These are phyloP conservation scores for Pestalotiopsis sp. DNA, from an alignment of 2,329 filamentous ascomycete genomes.

Conservation along the genomic window DNA sequence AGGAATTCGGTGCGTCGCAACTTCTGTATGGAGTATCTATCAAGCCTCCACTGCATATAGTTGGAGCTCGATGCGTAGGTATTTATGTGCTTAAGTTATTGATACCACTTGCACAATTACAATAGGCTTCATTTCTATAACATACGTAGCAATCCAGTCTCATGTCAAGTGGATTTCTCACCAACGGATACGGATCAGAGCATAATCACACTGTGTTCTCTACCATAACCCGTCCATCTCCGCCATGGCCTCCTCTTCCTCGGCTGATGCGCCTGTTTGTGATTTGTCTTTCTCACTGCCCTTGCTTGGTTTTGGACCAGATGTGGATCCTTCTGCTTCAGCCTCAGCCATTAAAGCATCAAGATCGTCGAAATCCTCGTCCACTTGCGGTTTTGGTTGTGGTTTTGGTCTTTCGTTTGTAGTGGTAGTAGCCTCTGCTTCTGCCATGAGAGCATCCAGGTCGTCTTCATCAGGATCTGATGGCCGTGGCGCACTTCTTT, in stretches of 20 bases:
- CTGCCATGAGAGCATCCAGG: conserved; percentile 46
- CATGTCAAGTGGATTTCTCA: background rate
- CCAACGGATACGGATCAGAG: background rate
- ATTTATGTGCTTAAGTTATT: too few relatives aligned
- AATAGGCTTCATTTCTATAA: too few relatives aligned
- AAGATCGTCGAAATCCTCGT: conserved; percentile 37
- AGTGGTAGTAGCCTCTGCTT: conserved; percentile 32
- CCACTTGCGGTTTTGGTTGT: background rate
- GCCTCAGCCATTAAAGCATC: conserved; percentile 44
- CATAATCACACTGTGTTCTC: background rate
- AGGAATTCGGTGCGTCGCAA: too few relatives aligned
- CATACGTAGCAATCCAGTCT: too few relatives aligned
- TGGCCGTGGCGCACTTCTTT: conserved; percentile 1
- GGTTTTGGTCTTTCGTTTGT: background rate
- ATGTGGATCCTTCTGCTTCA: conserved; percentile 29
- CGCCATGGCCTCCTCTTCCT: conserved; percentile 70
- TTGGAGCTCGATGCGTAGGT: too few relatives aligned
- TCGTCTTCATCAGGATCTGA: conserved; percentile 36
- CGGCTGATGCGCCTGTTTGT: conserved; percentile 54
- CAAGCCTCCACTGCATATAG: too few relatives aligned
- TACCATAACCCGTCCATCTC: conserved; percentile 61
- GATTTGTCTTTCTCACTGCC: conserved; percentile 12
- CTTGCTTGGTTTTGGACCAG: conserved; percentile 15
- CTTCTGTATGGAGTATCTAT: too few relatives aligned
- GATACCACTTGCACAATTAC: too few relatives aligned